Conservation (phyloP, 2,329 filamentous ascomycete genomes). For the Didymella arachidicola region DNA sequence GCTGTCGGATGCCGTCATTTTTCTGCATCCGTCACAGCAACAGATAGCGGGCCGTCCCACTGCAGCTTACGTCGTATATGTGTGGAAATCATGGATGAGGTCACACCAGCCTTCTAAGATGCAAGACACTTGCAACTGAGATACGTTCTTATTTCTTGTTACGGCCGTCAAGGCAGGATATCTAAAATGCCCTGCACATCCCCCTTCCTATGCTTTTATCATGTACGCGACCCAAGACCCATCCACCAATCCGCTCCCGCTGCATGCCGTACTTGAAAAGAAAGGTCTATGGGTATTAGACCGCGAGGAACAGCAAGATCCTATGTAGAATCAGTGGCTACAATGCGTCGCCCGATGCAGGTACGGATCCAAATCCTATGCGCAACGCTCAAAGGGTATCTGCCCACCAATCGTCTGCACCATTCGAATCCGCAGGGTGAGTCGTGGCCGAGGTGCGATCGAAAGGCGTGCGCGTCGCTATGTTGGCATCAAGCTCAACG, state of each 20-base stretch:
- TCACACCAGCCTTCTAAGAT: not conserved
- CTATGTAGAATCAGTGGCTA: constrained; percentile 13
- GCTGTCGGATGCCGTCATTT: not conserved
- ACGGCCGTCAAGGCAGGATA: constrained; percentile 28
- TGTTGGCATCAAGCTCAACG: constrained; percentile 50
- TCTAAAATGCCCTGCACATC: constrained; percentile 34
- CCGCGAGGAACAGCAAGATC: constrained; percentile 16
- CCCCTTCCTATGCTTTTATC: constrained; percentile 38
- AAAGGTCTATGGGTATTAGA: constrained; percentile 39
- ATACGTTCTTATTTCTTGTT: constrained; percentile 8
- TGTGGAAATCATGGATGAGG: not conserved
- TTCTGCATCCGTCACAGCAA: constrained; percentile 2
- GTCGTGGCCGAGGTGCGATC: constrained; percentile 29
- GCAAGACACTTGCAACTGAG: not conserved
- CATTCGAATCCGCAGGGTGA: constrained; percentile 28
- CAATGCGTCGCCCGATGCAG: constrained; percentile 24
- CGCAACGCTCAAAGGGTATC: constrained; percentile 14
- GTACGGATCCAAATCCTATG: constrained; percentile 7
- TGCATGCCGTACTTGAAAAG: constrained; percentile 26
- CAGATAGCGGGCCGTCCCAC: constrained; percentile 7
- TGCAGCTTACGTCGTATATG: not conserved
- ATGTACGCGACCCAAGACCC: constrained; percentile 33
- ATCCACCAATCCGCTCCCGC: constrained; percentile 34
- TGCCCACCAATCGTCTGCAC: constrained; percentile 54
- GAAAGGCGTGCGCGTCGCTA: constrained; percentile 50